phyloP scores from a whole-genome alignment of 2,329 filamentous ascomycete species.

The Monilinia fructicola region DNA sequence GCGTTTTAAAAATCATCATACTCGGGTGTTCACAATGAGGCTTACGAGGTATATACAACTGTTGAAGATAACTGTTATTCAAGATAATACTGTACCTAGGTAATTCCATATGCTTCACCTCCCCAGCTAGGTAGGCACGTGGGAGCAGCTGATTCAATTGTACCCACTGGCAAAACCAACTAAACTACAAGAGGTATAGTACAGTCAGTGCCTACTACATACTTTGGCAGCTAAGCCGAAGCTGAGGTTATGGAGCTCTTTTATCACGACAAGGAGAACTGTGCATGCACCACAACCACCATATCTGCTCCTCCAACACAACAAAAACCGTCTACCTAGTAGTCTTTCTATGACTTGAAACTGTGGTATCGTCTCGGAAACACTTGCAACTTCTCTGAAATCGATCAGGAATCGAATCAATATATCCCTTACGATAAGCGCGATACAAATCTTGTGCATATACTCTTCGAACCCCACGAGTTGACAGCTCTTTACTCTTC shows the following conservation, averaged over 20 bases:
- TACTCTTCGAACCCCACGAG: background rate
- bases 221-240: background rate
- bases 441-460: background rate
- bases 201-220: too few relatives aligned
- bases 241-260: slow-evolving; percentile 10
- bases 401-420: background rate
- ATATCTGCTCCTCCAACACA: background rate
- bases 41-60: too few relatives aligned
- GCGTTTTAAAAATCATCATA: too few relatives aligned
- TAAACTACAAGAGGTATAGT: background rate
- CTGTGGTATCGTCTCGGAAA: background rate
- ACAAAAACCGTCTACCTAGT: too few relatives aligned
- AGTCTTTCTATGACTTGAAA: too few relatives aligned
- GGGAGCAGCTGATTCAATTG: too few relatives aligned
- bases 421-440: background rate
- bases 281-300: slow-evolving; percentile 3
- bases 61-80: too few relatives aligned
- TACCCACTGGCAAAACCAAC: too few relatives aligned
- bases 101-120: too few relatives aligned
- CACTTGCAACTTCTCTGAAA: background rate
- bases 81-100: too few relatives aligned
- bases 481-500: background rate
- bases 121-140: too few relatives aligned
- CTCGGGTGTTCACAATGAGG: too few relatives aligned
- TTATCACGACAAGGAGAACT: slow-evolving; percentile 18